Base-by-base conservation (phyloP, 2,329 filamentous ascomycete genomes). In the Ophiostoma novo-ulmi region DNA sequence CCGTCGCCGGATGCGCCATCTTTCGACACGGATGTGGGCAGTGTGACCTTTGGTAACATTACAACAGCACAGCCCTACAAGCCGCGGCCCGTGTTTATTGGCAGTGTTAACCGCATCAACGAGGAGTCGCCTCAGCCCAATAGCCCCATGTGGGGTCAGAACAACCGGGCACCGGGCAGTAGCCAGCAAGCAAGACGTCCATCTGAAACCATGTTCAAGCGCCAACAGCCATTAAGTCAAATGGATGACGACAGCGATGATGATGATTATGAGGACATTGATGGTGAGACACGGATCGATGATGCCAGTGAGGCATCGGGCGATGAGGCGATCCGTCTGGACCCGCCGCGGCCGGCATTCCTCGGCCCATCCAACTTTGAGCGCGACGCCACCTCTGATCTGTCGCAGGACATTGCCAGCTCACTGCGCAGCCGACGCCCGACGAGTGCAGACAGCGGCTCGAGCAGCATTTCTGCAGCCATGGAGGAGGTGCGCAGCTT, bases 401-500 rank as follows among this genome's bases (percentile, higher is more conserved):
- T 73, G 6, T 74, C 73, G 0, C 38, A 70, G 4, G 73, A 74
- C 61, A 72, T 74, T 70, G 73, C 73, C n/a, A 67, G 52, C n/a
- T 74, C 73, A 13, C 65, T 74, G 22, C 52, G 68, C 41, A 70
- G 68, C 55, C 58, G 69, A 0, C 63, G 69, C 26, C 71, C 65
- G 4, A 48, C 66, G 2, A 72, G 70, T 36, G 22, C 20, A 35
- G 55, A 61, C 58, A 73, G 72, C 38, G 41, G 52, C n/a, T 14
- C 69, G 52, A 73, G 72, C 70, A 69, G 73, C 48, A 71, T 74
- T 31, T 74, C 73, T 13, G 72, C 72, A 1, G 73, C 73, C 39
- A 73, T 74, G 70, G 73, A 72, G n/a, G 73, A 74, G 35, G 72
- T 74, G 6, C 70, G 71, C 38, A 74, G 72, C 38, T 52, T 74